Evolutionary conservation across 768 basidiomycete species (phyloP), one percentile per base, ranked within the genome.

Genomic region (Agrocybe chaxingu): DNA sequence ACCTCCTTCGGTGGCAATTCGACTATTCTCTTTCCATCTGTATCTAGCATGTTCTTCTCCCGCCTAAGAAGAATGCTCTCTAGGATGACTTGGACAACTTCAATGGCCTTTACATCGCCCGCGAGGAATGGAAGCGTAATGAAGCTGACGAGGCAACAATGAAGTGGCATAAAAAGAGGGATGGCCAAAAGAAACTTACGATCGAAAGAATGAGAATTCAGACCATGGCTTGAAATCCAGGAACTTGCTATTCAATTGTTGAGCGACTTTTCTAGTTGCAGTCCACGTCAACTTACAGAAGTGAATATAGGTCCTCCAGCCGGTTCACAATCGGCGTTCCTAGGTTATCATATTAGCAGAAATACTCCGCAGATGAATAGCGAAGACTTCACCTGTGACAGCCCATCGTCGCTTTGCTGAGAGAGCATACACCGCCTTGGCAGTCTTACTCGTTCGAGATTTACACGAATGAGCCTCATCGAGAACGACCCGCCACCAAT

Each of bases 381-480:
- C 34, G n/a, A 31, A 47, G 33, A 19, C 9, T 64, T 16, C 56
- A 79, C 87, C 92, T 9, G 92, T 96, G 29, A 96, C 82, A 3
- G 92, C 92, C 96, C 96, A 98, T 55, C 89, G 77, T 41, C 91
- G 73, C 53, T 84, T 76, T 4, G 89, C 89, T 16, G 76, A 79
- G 8, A 98, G 74, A 4, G 89, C 89, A 63, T 88, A 98, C 40
- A 90, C 90, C 6, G 96, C 88, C 57, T 85, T 89, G 0, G 92
- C 92, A 10, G 89, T 91, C 66, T 89, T 88, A 59, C 91, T 94
- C 5, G 79, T 77, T 18, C 95, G 79, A 9, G 89, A 92, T 69
- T 97, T 98, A 73, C 92, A 94, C 53, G 89, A 83, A 66, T 98
- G 96, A 2, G 96, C 96, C 68, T 98, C 96, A 61, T 98, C 96